Evolutionary conservation across 1,139 yeast species (phyloP).

Genomic region (Kodamaea anthophila): DNA sequence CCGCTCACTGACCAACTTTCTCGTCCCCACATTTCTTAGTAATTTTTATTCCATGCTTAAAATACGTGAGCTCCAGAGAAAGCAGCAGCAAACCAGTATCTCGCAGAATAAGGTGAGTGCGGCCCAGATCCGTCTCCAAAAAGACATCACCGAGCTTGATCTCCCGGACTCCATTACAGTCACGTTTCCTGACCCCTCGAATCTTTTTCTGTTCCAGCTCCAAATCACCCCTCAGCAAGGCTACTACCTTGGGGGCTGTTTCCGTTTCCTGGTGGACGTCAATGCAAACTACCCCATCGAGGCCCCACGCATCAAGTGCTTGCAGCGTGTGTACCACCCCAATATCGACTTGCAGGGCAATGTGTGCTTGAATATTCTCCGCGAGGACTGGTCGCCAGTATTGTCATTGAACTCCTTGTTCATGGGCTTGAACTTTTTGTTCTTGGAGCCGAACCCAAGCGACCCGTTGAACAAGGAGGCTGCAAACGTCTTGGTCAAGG

Average conservation of each 20-base stretch:
- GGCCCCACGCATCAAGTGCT: conserved; percentile 79
- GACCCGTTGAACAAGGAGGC: conserved; percentile 93
- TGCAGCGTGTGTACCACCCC: conserved; percentile 80
- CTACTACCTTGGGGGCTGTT: conserved; percentile 62
- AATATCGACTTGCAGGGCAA: conserved; percentile 88
- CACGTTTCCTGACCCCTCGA: conserved; percentile 48
- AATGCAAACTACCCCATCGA: conserved; percentile 81
- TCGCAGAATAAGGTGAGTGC: conserved; percentile 31
- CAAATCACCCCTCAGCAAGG: conserved; percentile 74
- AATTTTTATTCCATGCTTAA: conserved; percentile 38
- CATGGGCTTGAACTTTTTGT: conserved; percentile 79
- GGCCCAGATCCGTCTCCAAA: conserved; percentile 50
- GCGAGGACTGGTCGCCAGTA: conserved; percentile 98
- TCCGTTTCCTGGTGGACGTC: conserved; percentile 59
- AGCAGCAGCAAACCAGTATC: conserved; percentile 31
- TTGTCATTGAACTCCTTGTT: conserved; percentile 74
- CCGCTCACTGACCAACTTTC: too few relatives aligned
- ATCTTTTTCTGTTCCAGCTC: conserved; percentile 57
- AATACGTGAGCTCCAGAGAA: conserved; percentile 54
- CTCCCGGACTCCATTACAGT: conserved; percentile 60
- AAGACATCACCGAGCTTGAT: conserved; percentile 64
- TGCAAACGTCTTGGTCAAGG: conserved; percentile 64
- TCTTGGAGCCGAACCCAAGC: conserved; percentile 84
- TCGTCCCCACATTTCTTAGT: too few relatives aligned
- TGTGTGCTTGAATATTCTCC: conserved; percentile 79